Percentiles rank a stretch among this genome's conserved stretches.
phyloP scores from a whole-genome alignment of 1,284 basidiomycete genomes.

The Irpex lacteus region DNA sequence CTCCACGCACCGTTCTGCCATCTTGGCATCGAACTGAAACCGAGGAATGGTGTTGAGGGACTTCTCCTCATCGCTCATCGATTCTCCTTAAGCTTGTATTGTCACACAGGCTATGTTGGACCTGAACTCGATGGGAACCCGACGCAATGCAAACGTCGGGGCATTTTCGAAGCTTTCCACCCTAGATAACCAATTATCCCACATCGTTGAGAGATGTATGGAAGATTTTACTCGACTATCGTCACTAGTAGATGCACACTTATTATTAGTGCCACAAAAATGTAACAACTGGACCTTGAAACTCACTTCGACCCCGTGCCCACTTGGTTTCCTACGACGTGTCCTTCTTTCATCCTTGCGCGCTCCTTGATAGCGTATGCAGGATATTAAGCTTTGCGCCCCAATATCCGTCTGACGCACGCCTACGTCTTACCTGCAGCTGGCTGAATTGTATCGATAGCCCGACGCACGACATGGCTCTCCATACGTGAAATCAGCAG shows the following conservation, averaged over 20 bases:
- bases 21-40: not conserved
- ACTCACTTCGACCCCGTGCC: not conserved
- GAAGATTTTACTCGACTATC: not conserved
- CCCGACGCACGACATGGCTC: not conserved
- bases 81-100: not conserved
- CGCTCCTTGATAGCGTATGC: not conserved
- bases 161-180: not conserved
- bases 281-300: not conserved
- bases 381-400: not conserved
- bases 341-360: not conserved
- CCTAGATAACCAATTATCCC: not conserved
- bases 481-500: not conserved
- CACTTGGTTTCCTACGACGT: not conserved
- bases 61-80: not conserved
- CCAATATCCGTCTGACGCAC: not conserved
- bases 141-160: not conserved
- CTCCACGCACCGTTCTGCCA: not conserved
- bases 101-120: not conserved
- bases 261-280: not conserved
- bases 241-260: not conserved
- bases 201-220: not conserved
- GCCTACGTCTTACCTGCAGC: not conserved
- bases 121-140: not conserved
- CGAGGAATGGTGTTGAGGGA: not conserved
- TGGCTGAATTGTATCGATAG: too few relatives aligned